Evolutionary conservation across 768 basidiomycete species (phyloP), one percentile per base, ranked within the genome.

Genomic region (Botryobasidium botryosum): DNA sequence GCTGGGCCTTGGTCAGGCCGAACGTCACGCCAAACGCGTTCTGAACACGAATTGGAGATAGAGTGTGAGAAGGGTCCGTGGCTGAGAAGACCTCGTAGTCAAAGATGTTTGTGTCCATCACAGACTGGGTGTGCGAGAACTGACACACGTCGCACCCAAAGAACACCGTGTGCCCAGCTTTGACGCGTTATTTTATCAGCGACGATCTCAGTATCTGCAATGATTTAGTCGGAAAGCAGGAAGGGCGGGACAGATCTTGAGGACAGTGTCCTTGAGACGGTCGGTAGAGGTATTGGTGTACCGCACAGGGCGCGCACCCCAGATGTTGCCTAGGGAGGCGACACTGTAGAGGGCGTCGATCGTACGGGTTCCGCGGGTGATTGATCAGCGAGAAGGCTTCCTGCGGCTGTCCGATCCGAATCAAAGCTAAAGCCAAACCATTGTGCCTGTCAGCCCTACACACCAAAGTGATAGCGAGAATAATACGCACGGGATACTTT

Each of bases 101-200:
- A 58, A 77, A 86, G 18, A 91, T 67, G 13, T 70, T 71, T 21
- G 75, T 72, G 57, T 90, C 90, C 88, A 92, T 85, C 51, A 94
- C 92, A 2, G 68, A 59, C 21, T 61, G 53, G 20, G 67, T 65
- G 52, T 84, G 77, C 3, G 79, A 81, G 57, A 75, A 84, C 57
- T 94, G 74, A 28, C 88, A 88, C 36, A 94, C 88, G 57, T 97
- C 92, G 58, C 91, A 94, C 0, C 90, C 92, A 57, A 96, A 96
- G 72, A 92, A 94, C 36, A 91, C 79, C 4, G 90, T 80, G 31
- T 78, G 75, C 32, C 85, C 82, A 20, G 82, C 80, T 61, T 86
- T 86, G 65, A 92, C 73, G 59, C 80, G 68, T 68, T 74, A 47
- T n/a, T n/a, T n/a, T n/a, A n/a, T n/a, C n/a, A n/a, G n/a, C n/a